Conservation (phyloP, 495 filamentous ascomycete species). For the Podospora bellae-mahoneyi region DNA sequence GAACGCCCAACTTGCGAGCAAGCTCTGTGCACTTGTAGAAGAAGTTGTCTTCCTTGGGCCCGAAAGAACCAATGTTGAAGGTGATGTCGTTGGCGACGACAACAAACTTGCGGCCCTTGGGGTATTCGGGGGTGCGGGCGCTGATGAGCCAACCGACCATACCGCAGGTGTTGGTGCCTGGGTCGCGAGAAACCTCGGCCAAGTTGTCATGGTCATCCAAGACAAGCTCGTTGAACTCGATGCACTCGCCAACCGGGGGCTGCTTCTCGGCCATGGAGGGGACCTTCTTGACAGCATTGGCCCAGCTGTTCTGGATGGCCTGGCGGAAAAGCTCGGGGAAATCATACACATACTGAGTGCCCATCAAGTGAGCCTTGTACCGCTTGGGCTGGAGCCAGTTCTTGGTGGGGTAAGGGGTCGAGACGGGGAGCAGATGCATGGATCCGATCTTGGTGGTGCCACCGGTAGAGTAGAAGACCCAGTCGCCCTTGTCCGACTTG, state of each 20-base stretch:
- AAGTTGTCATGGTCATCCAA: constrained; percentile 91
- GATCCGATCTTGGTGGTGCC: constrained; percentile 90
- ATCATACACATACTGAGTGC: constrained; percentile 98
- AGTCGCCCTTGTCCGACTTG: constrained; percentile 94
- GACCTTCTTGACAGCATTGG: constrained; percentile 64
- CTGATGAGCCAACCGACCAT: constrained; percentile 99
- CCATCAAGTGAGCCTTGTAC: constrained; percentile 99
- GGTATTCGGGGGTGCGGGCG: constrained; percentile 97
- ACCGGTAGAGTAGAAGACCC: constrained; percentile 97
- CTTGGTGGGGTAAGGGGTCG: constrained; percentile 93
- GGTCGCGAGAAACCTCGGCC: constrained; percentile 87
- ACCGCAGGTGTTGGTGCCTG: constrained; percentile 90
- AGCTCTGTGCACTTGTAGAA: constrained; percentile 99
- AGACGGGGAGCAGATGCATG: constrained; percentile 89
- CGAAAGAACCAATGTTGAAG: constrained; percentile 97
- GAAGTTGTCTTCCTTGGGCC: constrained; percentile 93
- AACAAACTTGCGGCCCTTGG: constrained; percentile 84
- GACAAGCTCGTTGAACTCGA: constrained; percentile 91
- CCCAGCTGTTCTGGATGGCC: constrained; percentile 95
- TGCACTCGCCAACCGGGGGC: constrained; percentile 82
- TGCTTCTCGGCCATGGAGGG: constrained; percentile 72
- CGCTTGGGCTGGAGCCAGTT: constrained; percentile 98
- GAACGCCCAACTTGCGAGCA: constrained; percentile 87
- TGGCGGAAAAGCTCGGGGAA: constrained; percentile 99
- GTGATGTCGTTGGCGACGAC: constrained; percentile 99